phyloP scores from a whole-genome alignment of 257 asterid genomes.

The Solanum infundibuliforme region DNA sequence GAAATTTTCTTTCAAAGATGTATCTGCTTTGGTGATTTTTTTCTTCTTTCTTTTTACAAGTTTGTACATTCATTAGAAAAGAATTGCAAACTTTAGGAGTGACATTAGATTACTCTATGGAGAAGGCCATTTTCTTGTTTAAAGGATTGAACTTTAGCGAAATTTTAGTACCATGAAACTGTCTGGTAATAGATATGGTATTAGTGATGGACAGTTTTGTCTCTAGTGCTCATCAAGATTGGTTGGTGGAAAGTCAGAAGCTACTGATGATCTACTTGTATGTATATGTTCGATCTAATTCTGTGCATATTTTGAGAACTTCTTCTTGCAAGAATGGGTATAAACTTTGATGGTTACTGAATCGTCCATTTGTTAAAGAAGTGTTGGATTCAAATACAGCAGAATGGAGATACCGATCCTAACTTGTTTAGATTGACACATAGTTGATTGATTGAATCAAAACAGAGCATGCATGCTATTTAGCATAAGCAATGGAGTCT shows the following conservation, averaged over 20 bases:
- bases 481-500: not conserved
- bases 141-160: not conserved
- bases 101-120: not conserved
- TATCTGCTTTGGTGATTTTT: not conserved
- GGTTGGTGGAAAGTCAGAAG: not conserved
- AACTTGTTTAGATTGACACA: not conserved
- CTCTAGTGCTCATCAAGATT: not conserved
- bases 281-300: not conserved
- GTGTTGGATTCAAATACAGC: not conserved
- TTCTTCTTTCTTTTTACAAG: not conserved
- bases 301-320: not conserved
- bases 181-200: not conserved
- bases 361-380: not conserved
- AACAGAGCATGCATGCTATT: not conserved
- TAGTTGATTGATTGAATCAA: not conserved
- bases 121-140: not conserved
- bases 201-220: not conserved
- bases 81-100: not conserved
- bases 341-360: not conserved
- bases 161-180: not conserved
- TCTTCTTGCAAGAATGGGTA: not conserved
- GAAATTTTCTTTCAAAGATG: not conserved
- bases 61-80: not conserved
- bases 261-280: not conserved
- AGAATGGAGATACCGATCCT: not conserved